A percentile compares a stretch with the other conserved stretches of the same genome.
These are phyloP conservation scores for Tuber microsphaerosporum DNA, from an alignment of 495 filamentous ascomycete genomes.

Conservation along the genomic window DNA sequence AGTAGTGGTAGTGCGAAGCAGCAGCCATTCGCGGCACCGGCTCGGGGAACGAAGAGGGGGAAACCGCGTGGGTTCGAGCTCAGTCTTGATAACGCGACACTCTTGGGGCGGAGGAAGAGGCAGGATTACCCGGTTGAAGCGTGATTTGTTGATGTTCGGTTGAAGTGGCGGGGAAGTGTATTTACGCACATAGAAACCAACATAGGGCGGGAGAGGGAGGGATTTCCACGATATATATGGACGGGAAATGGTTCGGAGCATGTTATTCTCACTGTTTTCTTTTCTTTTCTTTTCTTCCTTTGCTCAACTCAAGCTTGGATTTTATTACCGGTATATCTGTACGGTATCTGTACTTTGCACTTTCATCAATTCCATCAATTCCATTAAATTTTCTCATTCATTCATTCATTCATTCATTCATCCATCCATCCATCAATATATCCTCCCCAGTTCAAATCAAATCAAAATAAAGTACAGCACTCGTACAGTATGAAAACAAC, in stretches of 20 bases:
- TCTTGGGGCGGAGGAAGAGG: slow-evolving; percentile 70
- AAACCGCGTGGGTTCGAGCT: slow-evolving; percentile 71
- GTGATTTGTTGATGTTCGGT: neutral
- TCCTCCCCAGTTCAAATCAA: too few species aligned
- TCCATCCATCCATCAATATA: too few species aligned
- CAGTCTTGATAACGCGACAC: slow-evolving; percentile 77
- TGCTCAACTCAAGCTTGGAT: neutral
- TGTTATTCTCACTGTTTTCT: neutral
- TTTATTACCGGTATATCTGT: neutral
- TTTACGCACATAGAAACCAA: neutral
- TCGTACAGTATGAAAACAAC: neutral
- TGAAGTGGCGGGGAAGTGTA: neutral
- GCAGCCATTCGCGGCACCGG: slow-evolving; percentile 21
- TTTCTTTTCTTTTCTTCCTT: neutral
- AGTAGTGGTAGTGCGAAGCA: slow-evolving; percentile 70
- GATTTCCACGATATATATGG: neutral
- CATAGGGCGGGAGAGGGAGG: neutral
- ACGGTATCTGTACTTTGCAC: neutral
- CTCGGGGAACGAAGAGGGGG: too few species aligned
- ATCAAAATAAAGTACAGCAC: too few species aligned
- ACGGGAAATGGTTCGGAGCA: neutral
- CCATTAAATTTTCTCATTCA: too few species aligned
- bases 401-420: too few species aligned
- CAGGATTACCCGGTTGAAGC: slow-evolving; percentile 25
- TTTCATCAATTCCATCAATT: neutral